Base-by-base conservation (phyloP, 2,329 filamentous ascomycete genomes). In the Cytospora piceae region DNA sequence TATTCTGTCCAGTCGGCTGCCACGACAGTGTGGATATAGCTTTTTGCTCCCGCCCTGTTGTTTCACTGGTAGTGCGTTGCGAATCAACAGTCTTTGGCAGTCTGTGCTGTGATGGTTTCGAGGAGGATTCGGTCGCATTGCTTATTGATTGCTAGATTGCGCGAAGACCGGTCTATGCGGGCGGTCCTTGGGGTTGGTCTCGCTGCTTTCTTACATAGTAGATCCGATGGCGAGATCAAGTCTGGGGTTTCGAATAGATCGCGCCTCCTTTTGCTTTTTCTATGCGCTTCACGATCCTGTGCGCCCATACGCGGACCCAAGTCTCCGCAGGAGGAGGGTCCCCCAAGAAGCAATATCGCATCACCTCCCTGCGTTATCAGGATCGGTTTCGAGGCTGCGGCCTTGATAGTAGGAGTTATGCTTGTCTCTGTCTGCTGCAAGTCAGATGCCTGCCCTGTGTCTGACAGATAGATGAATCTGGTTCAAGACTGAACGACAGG, bases 381-480 rank as follows among this genome's bases (percentile, higher is more conserved):
- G 15, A 54, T 65, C 39, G 42, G 32, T 5, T 20, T 17, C n/a
- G 24, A 17, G 24, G 17, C 17, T 56, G 42, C 17, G 32, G 20
- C 27, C 53, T 32, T 29, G 32, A 31, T 53, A 22, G 22, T 15
- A 31, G 15, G 17, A 39, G 31, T 32, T 32, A 46, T 37, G 52
- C 29, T 31, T 59, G 59, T 57, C 32, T 64, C 57, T 67, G 32
- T 58, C 53, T 64, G 65, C 46, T 64, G 61, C 61, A 56, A 67
- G 52, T 64, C 61, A 67, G 54, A 52, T 42, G 31, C 39, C 22
- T 49, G 55, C 42, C 55, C 55, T 24, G 55, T 31, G 56, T 64
- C 31, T 59, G 56, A 66, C 61, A 61, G 39, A 32, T 12, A 64
- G 57, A 64, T 64, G 61, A 65, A 62, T 65, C 53, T 65, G 58